Base-by-base conservation (phyloP, 2,329 filamentous ascomycete genomes). In the Magnaporthiopsis incrustans region DNA sequence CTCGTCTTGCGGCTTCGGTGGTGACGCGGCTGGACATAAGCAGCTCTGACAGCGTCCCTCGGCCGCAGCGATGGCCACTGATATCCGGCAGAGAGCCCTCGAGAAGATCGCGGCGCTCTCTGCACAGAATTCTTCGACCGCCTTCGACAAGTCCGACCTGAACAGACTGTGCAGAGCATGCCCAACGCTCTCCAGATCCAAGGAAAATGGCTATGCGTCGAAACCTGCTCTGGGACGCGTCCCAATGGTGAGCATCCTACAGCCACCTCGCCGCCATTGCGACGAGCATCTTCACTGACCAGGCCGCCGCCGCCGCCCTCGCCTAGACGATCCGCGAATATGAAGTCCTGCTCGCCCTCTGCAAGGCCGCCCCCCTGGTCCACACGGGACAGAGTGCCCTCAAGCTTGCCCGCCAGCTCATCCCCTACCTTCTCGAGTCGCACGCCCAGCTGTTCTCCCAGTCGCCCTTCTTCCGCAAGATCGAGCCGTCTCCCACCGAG, bases 401-500 rank as follows among this genome's bases (percentile, higher is more conserved):
- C 70, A 89, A 87, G 70, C 85, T 99, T 56, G 85, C 88, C n/a
- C 81, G 83, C 44, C 92, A 96, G 69, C 79, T 99, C 57, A 84
- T 88, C 10, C 89, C 89, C 6, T 98, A 98, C 75, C 84, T 98
- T 15, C 86, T 92, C 69, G 91, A 97, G 74, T 89, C 91, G 5
- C 91, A 94, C 71, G 80, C 84, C 44, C 94, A 97, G 73, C 77
- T 85, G 25, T 91, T 98, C 70, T 83, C 86, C 11, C 81, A 88
- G 5, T 96, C 93, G 63, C 91, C 92, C 1, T 91, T 90, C 74
- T 89, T 97, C 69, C 89, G 89, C 69, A 87, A 86, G 69, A 85
- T 97, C 73, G 89, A 93, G 66, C 92, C 92, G 1, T 96, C 91
- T 4, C 94, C 96, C 26, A 95, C 92, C 80, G 94, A 98, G 75